These are phyloP conservation scores for Phytophthora ramorum DNA, from an alignment of 352 stramenopile genomes.

Conservation along the genomic window DNA sequence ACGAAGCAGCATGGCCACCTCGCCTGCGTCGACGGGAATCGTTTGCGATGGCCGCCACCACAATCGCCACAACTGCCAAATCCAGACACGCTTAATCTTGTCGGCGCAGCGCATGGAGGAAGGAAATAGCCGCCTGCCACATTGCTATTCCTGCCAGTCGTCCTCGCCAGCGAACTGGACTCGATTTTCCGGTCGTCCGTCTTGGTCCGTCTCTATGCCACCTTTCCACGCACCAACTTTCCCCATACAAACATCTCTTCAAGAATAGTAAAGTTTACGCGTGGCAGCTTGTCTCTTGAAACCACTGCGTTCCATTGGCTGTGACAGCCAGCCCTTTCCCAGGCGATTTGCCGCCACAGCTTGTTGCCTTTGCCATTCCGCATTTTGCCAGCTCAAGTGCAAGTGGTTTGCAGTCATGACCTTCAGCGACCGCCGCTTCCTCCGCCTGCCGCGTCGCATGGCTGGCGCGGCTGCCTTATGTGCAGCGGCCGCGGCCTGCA, in stretches of 20 bases:
- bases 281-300: slow-evolving; percentile 7
- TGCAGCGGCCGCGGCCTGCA: slow-evolving; percentile 22
- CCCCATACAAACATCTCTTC: background rate
- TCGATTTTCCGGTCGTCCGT: slow-evolving; percentile 10
- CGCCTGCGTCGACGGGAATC: slow-evolving; percentile 7
- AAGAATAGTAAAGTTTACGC: background rate
- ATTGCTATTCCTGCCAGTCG: slow-evolving; percentile 6
- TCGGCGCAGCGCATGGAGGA: background rate
- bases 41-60: background rate
- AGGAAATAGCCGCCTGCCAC: slow-evolving; percentile 1
- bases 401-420: slow-evolving; percentile 14
- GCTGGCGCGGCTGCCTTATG: slow-evolving; percentile 30
- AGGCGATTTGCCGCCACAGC: background rate
- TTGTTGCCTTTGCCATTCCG: slow-evolving; percentile 32
- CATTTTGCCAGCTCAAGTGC: slow-evolving; percentile 18
- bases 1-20: slow-evolving; percentile 31
- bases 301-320: slow-evolving; percentile 14
- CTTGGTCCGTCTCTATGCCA: slow-evolving; percentile 21
- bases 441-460: slow-evolving; percentile 33
- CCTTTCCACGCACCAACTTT: background rate
- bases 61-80: background rate
- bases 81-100: too few relatives aligned
- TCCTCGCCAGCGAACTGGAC: slow-evolving; percentile 10
- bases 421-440: slow-evolving; percentile 26
- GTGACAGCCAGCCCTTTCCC: background rate